These are phyloP conservation scores for Phytopythium delawarense DNA, from an alignment of 352 stramenopile species.

Conservation along the genomic window DNA sequence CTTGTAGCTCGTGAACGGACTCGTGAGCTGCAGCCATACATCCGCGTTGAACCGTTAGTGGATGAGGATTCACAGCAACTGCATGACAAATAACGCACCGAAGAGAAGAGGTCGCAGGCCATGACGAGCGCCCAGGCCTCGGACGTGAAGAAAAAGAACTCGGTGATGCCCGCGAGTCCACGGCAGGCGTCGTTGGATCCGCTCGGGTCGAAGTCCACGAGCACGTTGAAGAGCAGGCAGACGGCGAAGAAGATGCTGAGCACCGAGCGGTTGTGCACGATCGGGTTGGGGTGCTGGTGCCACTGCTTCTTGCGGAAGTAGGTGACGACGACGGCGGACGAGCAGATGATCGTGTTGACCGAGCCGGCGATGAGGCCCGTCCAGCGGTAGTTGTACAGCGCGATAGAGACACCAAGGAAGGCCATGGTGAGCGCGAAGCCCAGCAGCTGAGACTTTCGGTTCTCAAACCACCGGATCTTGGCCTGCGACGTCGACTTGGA, in stretches of 20 bases:
- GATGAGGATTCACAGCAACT: background rate
- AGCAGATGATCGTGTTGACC: slow-evolving; percentile 85
- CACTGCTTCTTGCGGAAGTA: slow-evolving; percentile 86
- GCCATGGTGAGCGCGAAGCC: slow-evolving; percentile 84
- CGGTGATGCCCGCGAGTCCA: slow-evolving; percentile 74
- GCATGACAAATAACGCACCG: slow-evolving; percentile 19
- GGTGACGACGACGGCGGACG: slow-evolving; percentile 81
- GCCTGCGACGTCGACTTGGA: slow-evolving; percentile 62
- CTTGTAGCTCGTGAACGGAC: slow-evolving; percentile 89
- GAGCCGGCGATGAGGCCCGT: slow-evolving; percentile 84
- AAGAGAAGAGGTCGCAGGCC: slow-evolving; percentile 86
- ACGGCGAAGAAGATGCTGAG: slow-evolving; percentile 84
- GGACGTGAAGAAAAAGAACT: slow-evolving; percentile 89
- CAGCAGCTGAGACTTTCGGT: slow-evolving; percentile 85
- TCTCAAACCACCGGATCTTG: slow-evolving; percentile 86
- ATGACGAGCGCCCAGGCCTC: slow-evolving; percentile 87
- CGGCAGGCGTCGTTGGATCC: slow-evolving; percentile 53
- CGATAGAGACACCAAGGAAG: slow-evolving; percentile 79
- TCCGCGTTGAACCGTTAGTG: background rate
- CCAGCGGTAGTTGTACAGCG: slow-evolving; percentile 88
- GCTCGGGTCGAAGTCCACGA: slow-evolving; percentile 71
- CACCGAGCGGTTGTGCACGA: slow-evolving; percentile 81
- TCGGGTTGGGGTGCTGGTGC: slow-evolving; percentile 88
- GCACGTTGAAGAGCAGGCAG: slow-evolving; percentile 80
- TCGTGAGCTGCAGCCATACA: slow-evolving; percentile 44